Base-by-base conservation (phyloP, 768 basidiomycete genomes). In the Tricholoma furcatifolium region DNA sequence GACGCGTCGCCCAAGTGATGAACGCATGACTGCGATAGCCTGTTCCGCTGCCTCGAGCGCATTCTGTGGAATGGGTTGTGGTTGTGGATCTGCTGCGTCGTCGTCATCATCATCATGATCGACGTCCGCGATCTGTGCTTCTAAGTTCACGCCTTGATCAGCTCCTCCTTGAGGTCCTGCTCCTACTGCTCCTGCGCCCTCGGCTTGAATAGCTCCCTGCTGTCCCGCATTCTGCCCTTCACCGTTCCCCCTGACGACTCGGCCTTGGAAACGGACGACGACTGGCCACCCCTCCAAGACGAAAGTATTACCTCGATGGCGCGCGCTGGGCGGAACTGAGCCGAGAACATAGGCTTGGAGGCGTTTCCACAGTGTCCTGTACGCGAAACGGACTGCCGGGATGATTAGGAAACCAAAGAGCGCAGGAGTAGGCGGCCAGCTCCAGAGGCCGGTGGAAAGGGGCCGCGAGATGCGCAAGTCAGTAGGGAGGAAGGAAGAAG, bases 401-500 rank as follows among this genome's bases (percentile, higher is more conserved):
- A 83, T 66, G 6, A 81, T 58, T 44, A 85, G 65, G 11, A 84
- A 58, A 7, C 80, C 81, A 38, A 83, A 80, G 1, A 81, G 55
- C n/a, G 80, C 58, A 0, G 84, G 83, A 0, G 84, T 79, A 5
- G 84, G 84, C 4, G 84, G 84, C 83, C 83, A 86, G 6, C 65
- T 59, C 46, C 54, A 47, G 8, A 55, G 31, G 32, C 47, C 48
- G 42, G 55, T 24, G 27, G 53, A 31, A 32, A 44, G 50, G 50
- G 49, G 49, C 39, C 61, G 56, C 2, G 78, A 71, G 23, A 85
- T n/a, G 69, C 59, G 55, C 67, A 50, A 32, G 31, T 57, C 69
- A 42, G 68, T 63, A n/a, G 74, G 68, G 20, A 52, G 47, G 12
- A 55, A 42, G 7, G 48, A 59, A 23, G 48, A 46, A 2, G 43